Conservation (phyloP, 768 basidiomycete species). For the Lactarius tabidus region DNA sequence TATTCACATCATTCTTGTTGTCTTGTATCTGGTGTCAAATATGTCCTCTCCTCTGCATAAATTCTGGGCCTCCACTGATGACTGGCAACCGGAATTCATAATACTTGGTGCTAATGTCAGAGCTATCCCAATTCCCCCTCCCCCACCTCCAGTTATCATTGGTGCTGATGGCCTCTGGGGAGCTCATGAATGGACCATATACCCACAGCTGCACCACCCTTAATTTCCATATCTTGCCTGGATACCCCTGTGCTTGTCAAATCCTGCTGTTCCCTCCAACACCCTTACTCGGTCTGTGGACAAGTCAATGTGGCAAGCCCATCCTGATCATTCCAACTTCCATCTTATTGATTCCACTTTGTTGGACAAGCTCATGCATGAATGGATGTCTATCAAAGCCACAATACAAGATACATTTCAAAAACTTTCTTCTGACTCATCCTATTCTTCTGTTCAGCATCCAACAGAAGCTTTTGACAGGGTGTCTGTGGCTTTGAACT, state of each 20-base stretch:
- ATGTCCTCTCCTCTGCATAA: background rate
- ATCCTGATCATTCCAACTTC: background rate
- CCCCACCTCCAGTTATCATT: background rate
- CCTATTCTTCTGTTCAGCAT: background rate
- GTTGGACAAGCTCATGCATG: background rate
- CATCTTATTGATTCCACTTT: background rate
- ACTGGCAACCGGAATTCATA: background rate
- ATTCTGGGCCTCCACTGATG: background rate
- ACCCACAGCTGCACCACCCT: background rate
- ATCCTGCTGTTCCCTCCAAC: no score
- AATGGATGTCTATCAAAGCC: no score
- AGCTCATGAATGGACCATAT: background rate
- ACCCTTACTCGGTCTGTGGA: background rate
- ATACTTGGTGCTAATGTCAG: background rate
- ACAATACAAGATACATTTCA: background rate
- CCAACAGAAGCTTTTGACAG: background rate
- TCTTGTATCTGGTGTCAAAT: no score
- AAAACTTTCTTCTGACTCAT: no score
- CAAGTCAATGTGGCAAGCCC: no score
- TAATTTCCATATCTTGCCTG: background rate
- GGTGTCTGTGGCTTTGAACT: background rate
- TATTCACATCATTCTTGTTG: no score
- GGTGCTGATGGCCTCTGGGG: background rate
- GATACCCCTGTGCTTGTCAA: background rate
- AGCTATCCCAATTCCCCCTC: background rate